These are phyloP conservation scores for Rhodomyrtus psidioides DNA, from an alignment of 441 rosid genomes.

Conservation along the genomic window DNA sequence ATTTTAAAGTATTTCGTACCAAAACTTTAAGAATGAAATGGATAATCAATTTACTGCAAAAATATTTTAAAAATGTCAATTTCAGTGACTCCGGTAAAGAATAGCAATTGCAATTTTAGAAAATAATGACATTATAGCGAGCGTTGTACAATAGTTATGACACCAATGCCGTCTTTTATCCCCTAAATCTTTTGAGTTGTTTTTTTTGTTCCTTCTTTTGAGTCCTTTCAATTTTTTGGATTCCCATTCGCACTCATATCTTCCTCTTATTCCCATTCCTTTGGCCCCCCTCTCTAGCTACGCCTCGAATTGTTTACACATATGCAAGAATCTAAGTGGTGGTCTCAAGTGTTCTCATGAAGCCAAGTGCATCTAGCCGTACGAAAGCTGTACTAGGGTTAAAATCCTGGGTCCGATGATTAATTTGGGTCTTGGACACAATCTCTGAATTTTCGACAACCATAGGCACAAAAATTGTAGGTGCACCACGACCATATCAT, in stretches of 20 bases:
- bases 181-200: too few relatives aligned
- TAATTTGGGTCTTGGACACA: neutral
- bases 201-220: neutral
- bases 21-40: neutral
- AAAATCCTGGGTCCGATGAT: neutral
- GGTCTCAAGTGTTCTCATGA: neutral
- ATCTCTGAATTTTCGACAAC: neutral
- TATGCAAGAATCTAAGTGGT: neutral
- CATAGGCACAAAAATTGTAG: neutral
- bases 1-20: neutral
- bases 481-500: neutral
- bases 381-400: neutral
- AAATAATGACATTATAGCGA: neutral
- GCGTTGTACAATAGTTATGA: neutral
- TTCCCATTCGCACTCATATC: slow-evolving; percentile 1
- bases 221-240: neutral
- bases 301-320: neutral
- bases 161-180: neutral
- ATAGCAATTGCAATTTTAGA: neutral
- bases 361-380: neutral
- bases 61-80: neutral
- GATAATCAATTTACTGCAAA: neutral
- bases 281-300: neutral
- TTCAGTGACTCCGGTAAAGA: neutral
- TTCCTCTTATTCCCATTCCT: neutral